Percentiles rank a stretch among this genome's conserved stretches.
These are phyloP conservation scores for Rhizophora mangle DNA, from an alignment of 345 rosid species.

Conservation along the genomic window DNA sequence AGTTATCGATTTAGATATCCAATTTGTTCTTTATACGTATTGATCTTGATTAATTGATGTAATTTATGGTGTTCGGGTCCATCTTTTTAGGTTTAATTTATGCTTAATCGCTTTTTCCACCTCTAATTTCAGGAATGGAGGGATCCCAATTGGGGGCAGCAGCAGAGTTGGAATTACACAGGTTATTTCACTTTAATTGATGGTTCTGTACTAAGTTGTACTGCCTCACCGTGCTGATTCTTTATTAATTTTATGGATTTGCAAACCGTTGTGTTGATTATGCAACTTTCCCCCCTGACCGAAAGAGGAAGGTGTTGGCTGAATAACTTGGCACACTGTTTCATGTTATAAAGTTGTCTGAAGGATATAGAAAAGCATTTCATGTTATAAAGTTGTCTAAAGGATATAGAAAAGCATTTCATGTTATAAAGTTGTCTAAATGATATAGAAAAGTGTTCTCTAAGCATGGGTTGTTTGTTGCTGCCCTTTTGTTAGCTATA, in stretches of 20 bases:
- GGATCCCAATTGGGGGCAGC: conserved; percentile 61
- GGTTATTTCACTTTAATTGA: conserved; percentile 26
- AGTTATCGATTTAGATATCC: neutral
- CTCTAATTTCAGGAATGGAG: conserved; percentile 60
- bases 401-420: too few relatives aligned
- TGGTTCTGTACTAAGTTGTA: neutral
- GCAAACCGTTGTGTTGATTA: too few relatives aligned
- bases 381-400: too few relatives aligned
- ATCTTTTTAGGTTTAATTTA: neutral
- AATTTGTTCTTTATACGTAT: neutral
- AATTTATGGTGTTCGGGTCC: neutral
- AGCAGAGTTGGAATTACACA: conserved; percentile 53
- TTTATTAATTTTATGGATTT: neutral
- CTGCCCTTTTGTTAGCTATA: too few relatives aligned
- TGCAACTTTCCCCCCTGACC: neutral
- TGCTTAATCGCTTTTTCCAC: neutral
- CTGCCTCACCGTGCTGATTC: too few relatives aligned
- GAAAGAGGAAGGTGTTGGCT: neutral
- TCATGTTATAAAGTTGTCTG: too few relatives aligned
- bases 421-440: too few relatives aligned
- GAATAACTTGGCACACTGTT: neutral
- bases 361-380: too few relatives aligned
- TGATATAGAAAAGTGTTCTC: too few relatives aligned
- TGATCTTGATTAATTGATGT: neutral
- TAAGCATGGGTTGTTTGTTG: too few relatives aligned